Conservation (phyloP, 2,329 filamentous ascomycete species). For the Hypoxylon sp. region DNA sequence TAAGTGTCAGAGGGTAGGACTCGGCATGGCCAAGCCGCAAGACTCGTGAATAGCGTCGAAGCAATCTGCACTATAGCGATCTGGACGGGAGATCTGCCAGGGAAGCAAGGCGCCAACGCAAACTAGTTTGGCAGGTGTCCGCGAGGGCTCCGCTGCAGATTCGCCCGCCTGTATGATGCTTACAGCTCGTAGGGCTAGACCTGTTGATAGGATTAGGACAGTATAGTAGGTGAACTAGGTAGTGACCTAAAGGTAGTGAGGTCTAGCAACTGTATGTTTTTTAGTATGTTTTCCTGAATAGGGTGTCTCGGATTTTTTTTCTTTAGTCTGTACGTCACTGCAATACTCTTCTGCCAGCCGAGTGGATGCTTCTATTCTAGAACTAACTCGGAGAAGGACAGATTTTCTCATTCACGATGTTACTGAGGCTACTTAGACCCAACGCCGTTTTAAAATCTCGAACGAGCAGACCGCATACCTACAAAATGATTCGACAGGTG, state of each 20-base stretch:
- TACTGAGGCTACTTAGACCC: not conserved
- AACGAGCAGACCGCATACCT: not conserved
- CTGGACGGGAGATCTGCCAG: constrained; percentile 27
- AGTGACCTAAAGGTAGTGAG: not conserved
- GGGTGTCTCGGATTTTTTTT: not conserved
- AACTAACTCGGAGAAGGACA: not conserved
- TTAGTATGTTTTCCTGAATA: not conserved
- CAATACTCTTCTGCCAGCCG: constrained; percentile 6
- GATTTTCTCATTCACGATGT: not conserved
- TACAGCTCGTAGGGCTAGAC: constrained; percentile 23
- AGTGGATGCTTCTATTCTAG: constrained; percentile 3
- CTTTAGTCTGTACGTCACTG: constrained; percentile 9
- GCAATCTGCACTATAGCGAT: constrained; percentile 12
- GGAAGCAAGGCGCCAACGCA: constrained; percentile 15
- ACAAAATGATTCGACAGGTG: constrained; percentile 1
- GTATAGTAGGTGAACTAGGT: not conserved
- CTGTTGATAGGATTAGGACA: constrained; percentile 1
- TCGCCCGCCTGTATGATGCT: constrained; percentile 8
- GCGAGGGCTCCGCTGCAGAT: constrained; percentile 19
- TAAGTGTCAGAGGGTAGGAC: constrained; percentile 19
- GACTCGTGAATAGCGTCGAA: constrained; percentile 24
- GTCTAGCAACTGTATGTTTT: not conserved
- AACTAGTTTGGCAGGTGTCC: constrained; percentile 22
- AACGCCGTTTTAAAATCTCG: constrained; percentile 7
- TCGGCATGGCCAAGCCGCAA: constrained; percentile 24